A percentile compares a stretch with the other conserved stretches of the same genome.
These are phyloP conservation scores for Tilletia caries DNA, from an alignment of 1,284 basidiomycete species.

Conservation along the genomic window DNA sequence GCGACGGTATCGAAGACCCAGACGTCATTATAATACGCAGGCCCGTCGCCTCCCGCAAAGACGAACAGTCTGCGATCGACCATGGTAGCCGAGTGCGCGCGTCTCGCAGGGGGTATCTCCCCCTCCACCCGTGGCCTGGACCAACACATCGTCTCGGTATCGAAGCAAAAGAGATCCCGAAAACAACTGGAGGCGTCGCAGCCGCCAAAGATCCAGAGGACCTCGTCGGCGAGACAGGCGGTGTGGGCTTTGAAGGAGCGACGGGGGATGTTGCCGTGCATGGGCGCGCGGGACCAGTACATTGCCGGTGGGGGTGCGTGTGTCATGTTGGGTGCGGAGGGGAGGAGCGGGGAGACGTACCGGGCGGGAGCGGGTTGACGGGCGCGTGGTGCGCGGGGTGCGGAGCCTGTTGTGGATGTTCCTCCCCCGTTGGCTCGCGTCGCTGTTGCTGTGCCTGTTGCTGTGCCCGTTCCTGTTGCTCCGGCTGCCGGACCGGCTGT, in stretches of 20 bases:
- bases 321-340: conserved; percentile 30
- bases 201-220: conserved; percentile 83
- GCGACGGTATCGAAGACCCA: conserved; percentile 73
- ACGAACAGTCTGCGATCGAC: conserved; percentile 73
- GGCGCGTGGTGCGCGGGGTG: not conserved
- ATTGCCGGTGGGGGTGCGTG: conserved; percentile 58
- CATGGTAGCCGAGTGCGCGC: conserved; percentile 82
- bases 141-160: conserved; percentile 89
- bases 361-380: not conserved
- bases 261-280: conserved; percentile 70
- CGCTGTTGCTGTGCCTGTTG: not conserved
- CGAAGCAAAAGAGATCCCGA: conserved; percentile 77
- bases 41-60: conserved; percentile 80
- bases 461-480: not conserved
- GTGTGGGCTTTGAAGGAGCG: conserved; percentile 78
- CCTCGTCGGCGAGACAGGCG: conserved; percentile 73
- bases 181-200: conserved; percentile 75
- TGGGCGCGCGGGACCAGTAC: conserved; percentile 82
- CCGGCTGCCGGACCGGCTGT: not conserved
- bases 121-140: conserved; percentile 70
- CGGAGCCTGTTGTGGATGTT: not conserved
- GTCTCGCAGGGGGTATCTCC: conserved; percentile 72
- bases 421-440: not conserved
- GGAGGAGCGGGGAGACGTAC: conserved; percentile 24
- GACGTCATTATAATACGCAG: conserved; percentile 62